phyloP scores from a whole-genome alignment of 148 eudicot genomes.

The Rhododendron williamsianum region DNA sequence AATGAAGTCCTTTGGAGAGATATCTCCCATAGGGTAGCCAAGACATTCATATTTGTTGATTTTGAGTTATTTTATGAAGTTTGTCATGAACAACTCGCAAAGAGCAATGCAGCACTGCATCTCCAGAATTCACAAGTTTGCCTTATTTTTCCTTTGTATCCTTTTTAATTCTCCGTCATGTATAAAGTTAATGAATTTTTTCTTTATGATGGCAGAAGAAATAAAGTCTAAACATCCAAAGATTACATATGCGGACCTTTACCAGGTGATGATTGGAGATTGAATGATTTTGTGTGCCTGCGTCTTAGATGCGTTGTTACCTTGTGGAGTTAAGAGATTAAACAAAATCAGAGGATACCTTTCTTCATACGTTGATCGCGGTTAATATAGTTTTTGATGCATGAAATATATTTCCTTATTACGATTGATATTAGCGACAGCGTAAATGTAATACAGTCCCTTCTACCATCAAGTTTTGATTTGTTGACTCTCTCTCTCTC shows the following conservation, averaged over 20 bases:
- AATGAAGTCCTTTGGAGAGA: not conserved
- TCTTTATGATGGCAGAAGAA: constrained; percentile 60
- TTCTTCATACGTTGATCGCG: not conserved
- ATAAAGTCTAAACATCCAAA: constrained; percentile 78
- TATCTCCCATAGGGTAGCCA: not conserved
- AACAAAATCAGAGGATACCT: not conserved
- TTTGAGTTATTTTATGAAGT: not conserved
- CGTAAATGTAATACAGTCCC: not conserved
- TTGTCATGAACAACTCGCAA: not conserved
- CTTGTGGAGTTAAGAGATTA: not conserved
- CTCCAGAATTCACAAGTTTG: not conserved
- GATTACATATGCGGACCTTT: constrained; percentile 93
- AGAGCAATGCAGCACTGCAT: not conserved
- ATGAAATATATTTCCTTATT: not conserved
- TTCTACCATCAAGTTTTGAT: not conserved
- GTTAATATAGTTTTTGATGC: not conserved
- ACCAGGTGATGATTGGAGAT: constrained; percentile 58
- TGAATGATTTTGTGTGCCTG: not conserved
- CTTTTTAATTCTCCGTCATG: not conserved
- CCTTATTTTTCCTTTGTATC: not conserved
- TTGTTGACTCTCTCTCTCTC: not conserved
- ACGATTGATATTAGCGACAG: not conserved
- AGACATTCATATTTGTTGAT: not conserved
- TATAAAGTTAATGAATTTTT: not conserved
- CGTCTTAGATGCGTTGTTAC: not conserved